Percentiles rank a stretch among this genome's conserved stretches.
phyloP scores from a whole-genome alignment of 768 basidiomycete species.

The Aureoboletus auriporus region DNA sequence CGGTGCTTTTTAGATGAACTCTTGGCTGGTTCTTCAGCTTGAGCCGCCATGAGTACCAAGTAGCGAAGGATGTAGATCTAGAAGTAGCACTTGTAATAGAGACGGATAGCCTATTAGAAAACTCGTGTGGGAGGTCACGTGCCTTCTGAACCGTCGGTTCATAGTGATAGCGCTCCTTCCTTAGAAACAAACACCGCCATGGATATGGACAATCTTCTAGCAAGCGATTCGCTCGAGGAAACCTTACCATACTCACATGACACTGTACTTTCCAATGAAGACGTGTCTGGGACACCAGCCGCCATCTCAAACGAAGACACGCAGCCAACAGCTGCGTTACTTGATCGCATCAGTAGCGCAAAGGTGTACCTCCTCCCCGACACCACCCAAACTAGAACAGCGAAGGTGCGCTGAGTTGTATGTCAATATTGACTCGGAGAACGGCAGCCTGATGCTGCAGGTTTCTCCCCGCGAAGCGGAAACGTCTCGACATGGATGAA shows the following conservation, averaged over 20 bases:
- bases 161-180: no score
- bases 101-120: no score
- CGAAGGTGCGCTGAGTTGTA: conserved; percentile 67
- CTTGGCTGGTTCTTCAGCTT: conserved; percentile 36
- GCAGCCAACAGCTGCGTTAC: conserved; percentile 35
- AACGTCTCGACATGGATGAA: conserved; percentile 43
- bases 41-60: conserved; percentile 18
- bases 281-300: conserved; percentile 34
- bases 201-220: conserved; percentile 49
- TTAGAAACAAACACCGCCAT: background rate
- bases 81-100: no score
- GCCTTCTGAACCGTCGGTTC: background rate
- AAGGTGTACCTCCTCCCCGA: conserved; percentile 81
- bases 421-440: conserved; percentile 34
- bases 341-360: conserved; percentile 63
- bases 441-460: conserved; percentile 43
- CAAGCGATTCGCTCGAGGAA: conserved; percentile 31
- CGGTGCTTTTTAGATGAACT: conserved; percentile 88
- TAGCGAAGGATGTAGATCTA: no score
- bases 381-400: conserved; percentile 50
- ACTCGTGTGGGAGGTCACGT: conserved; percentile 12
- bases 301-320: conserved; percentile 28
- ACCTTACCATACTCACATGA: conserved; percentile 46
- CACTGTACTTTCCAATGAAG: conserved; percentile 53
- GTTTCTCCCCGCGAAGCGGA: conserved; percentile 34